Conservation (phyloP, 2,329 filamentous ascomycete species). For the Beauveria australis region DNA sequence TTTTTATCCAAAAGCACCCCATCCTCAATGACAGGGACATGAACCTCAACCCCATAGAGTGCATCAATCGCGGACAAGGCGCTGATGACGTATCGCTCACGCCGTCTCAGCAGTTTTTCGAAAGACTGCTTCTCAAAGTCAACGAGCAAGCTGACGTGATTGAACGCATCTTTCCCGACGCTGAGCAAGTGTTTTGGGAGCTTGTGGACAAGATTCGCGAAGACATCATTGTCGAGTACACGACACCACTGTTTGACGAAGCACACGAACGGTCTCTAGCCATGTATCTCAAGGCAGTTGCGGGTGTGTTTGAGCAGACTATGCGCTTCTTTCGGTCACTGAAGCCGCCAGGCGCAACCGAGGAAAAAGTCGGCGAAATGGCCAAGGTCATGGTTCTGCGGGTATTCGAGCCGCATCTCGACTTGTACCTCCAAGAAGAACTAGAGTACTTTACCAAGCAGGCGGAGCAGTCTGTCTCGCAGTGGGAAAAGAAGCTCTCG, state of each 20-base stretch:
- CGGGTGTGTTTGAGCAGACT: slow-evolving; percentile 80
- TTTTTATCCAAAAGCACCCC: slow-evolving; percentile 84
- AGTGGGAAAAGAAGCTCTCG: slow-evolving; percentile 86
- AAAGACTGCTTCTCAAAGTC: slow-evolving; percentile 61
- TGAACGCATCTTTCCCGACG: slow-evolving; percentile 69
- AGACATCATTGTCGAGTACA: slow-evolving; percentile 78
- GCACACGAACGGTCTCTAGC: slow-evolving; percentile 67
- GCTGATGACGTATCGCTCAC: slow-evolving; percentile 66
- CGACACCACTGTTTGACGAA: slow-evolving; percentile 80
- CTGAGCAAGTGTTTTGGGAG: slow-evolving; percentile 61
- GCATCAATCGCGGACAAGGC: slow-evolving; percentile 56
- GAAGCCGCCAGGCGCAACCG: slow-evolving; percentile 55
- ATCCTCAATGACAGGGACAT: slow-evolving; percentile 67
- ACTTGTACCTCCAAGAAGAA: slow-evolving; percentile 87
- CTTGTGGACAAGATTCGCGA: slow-evolving; percentile 78
- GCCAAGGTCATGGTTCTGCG: slow-evolving; percentile 59
- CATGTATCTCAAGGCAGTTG: slow-evolving; percentile 76
- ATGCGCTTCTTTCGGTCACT: slow-evolving; percentile 68
- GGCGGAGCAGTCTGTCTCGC: slow-evolving; percentile 66
- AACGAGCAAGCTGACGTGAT: slow-evolving; percentile 79
- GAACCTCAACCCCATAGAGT: slow-evolving; percentile 65
- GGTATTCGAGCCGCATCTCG: slow-evolving; percentile 88
- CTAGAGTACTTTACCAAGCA: slow-evolving; percentile 73
- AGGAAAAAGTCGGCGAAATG: slow-evolving; percentile 52
- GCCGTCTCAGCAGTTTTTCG: slow-evolving; percentile 76